Conservation (phyloP, 2,329 filamentous ascomycete species). For the Fusarium graminum region DNA sequence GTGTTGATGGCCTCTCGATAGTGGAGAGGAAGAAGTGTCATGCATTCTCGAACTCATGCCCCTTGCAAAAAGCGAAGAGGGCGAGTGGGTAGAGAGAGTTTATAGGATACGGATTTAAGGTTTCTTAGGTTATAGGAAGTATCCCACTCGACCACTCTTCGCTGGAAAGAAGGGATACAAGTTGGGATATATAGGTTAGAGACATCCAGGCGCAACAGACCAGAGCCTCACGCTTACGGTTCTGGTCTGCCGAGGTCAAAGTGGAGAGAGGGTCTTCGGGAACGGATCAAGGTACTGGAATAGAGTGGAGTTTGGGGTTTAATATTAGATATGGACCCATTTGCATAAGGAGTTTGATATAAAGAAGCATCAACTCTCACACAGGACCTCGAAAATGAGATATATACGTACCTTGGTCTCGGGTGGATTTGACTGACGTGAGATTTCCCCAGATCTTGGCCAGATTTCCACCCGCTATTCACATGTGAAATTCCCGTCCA, state of each 20-base stretch:
- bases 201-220: slow-evolving; percentile 8
- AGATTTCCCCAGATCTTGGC: slow-evolving; percentile 43
- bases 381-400: slow-evolving; percentile 1
- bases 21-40: background rate
- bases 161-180: background rate
- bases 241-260: slow-evolving; percentile 41
- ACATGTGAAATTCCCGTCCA: slow-evolving; percentile 41
- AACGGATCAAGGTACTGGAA: slow-evolving; percentile 20
- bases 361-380: slow-evolving; percentile 2
- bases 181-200: background rate
- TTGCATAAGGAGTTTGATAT: slow-evolving; percentile 7
- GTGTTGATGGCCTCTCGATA: slow-evolving; percentile 63
- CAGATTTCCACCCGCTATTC: slow-evolving; percentile 27
- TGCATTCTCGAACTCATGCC: background rate
- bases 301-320: slow-evolving; percentile 32
- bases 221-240: slow-evolving; percentile 29
- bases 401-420: slow-evolving; percentile 12
- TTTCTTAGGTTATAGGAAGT: background rate
- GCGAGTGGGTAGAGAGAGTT: background rate
- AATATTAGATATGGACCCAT: slow-evolving; percentile 15
- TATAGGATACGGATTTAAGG: background rate
- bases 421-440: slow-evolving; percentile 25
- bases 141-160: background rate
- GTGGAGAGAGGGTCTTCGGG: slow-evolving; percentile 33
- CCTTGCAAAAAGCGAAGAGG: background rate